Conservation (phyloP, 257 asterid genomes). For the Solanum dulcamara region DNA sequence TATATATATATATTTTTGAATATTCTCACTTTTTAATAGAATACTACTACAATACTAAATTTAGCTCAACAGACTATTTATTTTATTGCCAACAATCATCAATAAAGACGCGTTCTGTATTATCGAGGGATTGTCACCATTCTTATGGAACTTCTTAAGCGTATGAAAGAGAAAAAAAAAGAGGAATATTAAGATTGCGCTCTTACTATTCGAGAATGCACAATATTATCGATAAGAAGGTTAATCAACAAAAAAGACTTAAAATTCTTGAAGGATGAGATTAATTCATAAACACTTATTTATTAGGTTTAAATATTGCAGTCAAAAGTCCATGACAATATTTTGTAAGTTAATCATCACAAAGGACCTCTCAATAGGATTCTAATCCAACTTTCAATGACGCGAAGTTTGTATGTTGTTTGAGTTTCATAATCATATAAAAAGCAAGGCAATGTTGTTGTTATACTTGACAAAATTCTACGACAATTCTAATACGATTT, state of each 20-base stretch:
- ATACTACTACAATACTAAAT: not conserved
- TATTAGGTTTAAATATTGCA: not conserved
- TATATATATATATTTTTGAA: not conserved
- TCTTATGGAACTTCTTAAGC: not conserved
- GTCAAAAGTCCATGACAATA: not conserved
- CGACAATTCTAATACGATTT: too few species aligned
- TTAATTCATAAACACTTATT: not conserved
- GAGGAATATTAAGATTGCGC: not conserved
- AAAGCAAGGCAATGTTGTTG: not conserved
- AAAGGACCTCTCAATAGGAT: not conserved
- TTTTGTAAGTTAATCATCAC: not conserved
- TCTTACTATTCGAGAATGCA: not conserved
- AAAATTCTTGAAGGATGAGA: not conserved
- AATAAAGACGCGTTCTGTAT: too few species aligned
- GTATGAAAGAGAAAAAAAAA: not conserved
- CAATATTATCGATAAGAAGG: not conserved
- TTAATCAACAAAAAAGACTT: not conserved
- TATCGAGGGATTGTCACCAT: not conserved
- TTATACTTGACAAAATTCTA: too few species aligned
- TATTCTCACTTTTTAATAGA: not conserved
- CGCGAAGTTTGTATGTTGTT: accelerated
- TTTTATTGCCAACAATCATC: not conserved
- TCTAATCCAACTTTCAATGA: not conserved
- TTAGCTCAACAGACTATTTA: not conserved
- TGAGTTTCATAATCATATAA: not conserved